Evolutionary conservation across 345 rosid species (phyloP).

Genomic region (Atalantia buxifolia): DNA sequence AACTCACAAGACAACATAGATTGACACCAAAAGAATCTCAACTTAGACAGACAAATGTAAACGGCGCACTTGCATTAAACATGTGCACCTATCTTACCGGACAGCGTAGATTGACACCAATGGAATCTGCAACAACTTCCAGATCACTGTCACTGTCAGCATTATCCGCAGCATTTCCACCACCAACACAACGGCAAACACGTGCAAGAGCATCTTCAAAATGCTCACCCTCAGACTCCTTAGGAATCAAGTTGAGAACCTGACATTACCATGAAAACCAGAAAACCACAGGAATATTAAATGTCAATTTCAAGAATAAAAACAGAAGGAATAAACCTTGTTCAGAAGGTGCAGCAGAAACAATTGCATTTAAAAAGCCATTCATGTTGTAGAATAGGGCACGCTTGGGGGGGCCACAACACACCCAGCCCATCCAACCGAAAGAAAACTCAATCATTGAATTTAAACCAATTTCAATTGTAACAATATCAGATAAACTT

Average conservation of each 20-base stretch:
- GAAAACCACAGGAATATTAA: not conserved
- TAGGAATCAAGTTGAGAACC: conserved; percentile 80
- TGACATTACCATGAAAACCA: conserved; percentile 13
- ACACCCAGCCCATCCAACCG: not conserved
- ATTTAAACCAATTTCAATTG: not conserved
- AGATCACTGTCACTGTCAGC: conserved; percentile 95
- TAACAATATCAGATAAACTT: not conserved
- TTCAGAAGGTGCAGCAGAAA: not conserved
- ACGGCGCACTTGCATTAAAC: conserved; percentile 1
- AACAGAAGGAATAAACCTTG: not conserved
- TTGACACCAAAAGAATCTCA: conserved; percentile 58
- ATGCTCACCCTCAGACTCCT: conserved; percentile 76
- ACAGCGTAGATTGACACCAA: conserved; percentile 83
- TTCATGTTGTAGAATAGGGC: not conserved
- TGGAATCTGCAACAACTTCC: conserved; percentile 93
- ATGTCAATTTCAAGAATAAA: not conserved
- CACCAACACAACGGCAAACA: conserved; percentile 88
- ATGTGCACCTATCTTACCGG: conserved; percentile 60
- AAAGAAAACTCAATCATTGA: not conserved
- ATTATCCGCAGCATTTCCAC: conserved; percentile 73
- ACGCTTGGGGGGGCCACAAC: not conserved
- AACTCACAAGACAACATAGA: conserved; percentile 83
- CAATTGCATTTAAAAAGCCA: not conserved
- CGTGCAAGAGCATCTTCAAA: conserved; percentile 91
- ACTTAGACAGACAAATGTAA: not conserved